A percentile compares a stretch with the other conserved stretches of the same genome.
Evolutionary conservation across 140 eudicot species (phyloP).

Genomic region (Flaveria floridana): DNA sequence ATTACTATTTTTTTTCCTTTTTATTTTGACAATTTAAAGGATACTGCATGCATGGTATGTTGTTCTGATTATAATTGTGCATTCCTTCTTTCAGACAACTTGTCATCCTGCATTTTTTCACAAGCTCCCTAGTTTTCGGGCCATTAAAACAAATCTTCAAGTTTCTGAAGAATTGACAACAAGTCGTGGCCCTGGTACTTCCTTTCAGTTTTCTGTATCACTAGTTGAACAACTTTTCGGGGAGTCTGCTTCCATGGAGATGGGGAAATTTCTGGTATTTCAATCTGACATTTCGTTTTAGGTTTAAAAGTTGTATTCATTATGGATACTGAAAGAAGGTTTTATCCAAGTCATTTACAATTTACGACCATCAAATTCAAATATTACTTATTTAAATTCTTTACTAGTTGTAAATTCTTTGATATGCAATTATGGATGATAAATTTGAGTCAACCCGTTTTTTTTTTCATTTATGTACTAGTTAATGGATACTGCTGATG

Average conservation of each 20-base stretch:
- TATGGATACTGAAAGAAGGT: constrained; percentile 3
- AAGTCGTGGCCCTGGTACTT: constrained; percentile 95
- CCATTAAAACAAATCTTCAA: constrained; percentile 78
- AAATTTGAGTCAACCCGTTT: constrained; percentile 21
- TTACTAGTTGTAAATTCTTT: background rate
- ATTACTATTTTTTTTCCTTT: background rate
- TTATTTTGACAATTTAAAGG: background rate
- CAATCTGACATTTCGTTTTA: background rate
- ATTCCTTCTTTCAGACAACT: constrained; percentile 53
- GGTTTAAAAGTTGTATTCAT: background rate
- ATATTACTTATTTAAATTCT: background rate
- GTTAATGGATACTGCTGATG: constrained; percentile 54
- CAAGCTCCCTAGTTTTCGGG: constrained; percentile 80
- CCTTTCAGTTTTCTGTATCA: constrained; percentile 73
- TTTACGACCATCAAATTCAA: background rate
- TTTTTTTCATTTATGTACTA: constrained; percentile 30
- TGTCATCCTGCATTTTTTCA: constrained; percentile 92
- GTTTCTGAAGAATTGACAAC: constrained; percentile 85
- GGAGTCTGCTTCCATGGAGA: constrained; percentile 56
- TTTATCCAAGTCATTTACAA: background rate
- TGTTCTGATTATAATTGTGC: constrained; percentile 24
- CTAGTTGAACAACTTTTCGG: constrained; percentile 76
- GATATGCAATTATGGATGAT: constrained; percentile 11
- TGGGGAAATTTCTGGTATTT: constrained; percentile 51
- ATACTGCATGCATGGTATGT: constrained; percentile 9